Evolutionary conservation across 495 filamentous ascomycete genomes (phyloP).

Genomic region (Letharia lupina): DNA sequence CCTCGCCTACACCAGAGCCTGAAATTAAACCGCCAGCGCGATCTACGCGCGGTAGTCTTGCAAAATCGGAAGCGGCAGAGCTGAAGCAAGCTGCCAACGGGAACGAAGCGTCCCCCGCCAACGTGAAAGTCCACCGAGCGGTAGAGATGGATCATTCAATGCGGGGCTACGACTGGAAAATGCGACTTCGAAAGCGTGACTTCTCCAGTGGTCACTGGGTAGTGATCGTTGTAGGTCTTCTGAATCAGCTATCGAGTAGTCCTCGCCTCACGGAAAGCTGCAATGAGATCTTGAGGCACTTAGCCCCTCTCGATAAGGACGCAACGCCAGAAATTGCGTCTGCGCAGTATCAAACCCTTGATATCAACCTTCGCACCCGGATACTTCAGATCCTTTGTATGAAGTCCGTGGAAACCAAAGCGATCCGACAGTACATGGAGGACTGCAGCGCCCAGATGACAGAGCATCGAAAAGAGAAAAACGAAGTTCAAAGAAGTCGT

Average conservation of each 20-base stretch:
- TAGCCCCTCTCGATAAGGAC: constrained; percentile 67
- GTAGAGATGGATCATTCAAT: constrained; percentile 56
- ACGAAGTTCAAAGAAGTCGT: constrained; percentile 75
- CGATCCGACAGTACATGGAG: constrained; percentile 79
- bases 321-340: constrained; percentile 65
- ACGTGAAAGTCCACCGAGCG: constrained; percentile 59
- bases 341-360: constrained; percentile 59
- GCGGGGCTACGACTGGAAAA: constrained; percentile 65
- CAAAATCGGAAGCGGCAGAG: constrained; percentile 65
- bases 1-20: constrained; percentile 53
- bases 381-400: constrained; percentile 81
- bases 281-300: constrained; percentile 66
- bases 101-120: constrained; percentile 28
- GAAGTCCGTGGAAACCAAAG: constrained; percentile 76
- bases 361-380: constrained; percentile 73
- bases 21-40: constrained; percentile 55
- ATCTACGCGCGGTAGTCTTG: constrained; percentile 76
- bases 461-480: constrained; percentile 85
- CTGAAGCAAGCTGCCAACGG: constrained; percentile 41
- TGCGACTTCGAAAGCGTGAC: constrained; percentile 70
- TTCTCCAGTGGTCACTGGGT: constrained; percentile 91
- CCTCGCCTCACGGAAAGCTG: constrained; percentile 61
- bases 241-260: constrained; percentile 74
- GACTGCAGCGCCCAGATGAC: constrained; percentile 90
- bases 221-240: constrained; percentile 73